phyloP scores from a whole-genome alignment of 371 early-diverging fungal species.

The Mortierella sp. region DNA sequence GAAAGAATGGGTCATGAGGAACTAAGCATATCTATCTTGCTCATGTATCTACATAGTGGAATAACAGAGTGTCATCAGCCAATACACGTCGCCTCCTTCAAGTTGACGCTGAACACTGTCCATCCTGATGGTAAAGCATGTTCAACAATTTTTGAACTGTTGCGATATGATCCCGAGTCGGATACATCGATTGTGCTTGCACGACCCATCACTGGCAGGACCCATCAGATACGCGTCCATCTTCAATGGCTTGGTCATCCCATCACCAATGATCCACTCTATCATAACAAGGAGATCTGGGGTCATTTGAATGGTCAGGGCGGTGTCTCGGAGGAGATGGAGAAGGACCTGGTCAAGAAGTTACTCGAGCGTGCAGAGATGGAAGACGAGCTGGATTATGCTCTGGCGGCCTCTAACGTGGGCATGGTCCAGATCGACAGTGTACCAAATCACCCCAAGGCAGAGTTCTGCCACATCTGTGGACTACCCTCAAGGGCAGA shows the following conservation, averaged over 20 bases:
- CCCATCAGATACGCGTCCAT: slow-evolving; percentile 99
- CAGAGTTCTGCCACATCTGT: slow-evolving; percentile 46
- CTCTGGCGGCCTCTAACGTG: slow-evolving; percentile 23
- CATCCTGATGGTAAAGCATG: slow-evolving; percentile 86
- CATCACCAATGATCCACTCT: slow-evolving; percentile 97
- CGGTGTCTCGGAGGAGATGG: slow-evolving; percentile 55
- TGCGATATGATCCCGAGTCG: slow-evolving; percentile 66
- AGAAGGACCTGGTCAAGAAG: slow-evolving; percentile 37
- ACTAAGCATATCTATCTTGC: no score
- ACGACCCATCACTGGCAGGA: slow-evolving; percentile 95
- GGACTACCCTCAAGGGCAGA: slow-evolving; percentile 60
- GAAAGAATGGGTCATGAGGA: no score
- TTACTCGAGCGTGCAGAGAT: slow-evolving; percentile 38
- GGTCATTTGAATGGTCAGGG: slow-evolving; percentile 68
- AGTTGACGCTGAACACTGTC: slow-evolving; percentile 88
- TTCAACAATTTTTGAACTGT: slow-evolving; percentile 74
- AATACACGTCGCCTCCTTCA: slow-evolving; percentile 83
- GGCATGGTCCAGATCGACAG: not conserved
- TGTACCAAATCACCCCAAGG: slow-evolving; percentile 4
- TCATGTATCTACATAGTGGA: slow-evolving; percentile 49
- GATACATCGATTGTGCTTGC: slow-evolving; percentile 50
- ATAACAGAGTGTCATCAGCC: slow-evolving; percentile 80
- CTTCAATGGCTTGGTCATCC: slow-evolving; percentile 95
- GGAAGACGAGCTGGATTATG: slow-evolving; percentile 45
- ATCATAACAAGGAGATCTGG: slow-evolving; percentile 80